Evolutionary conservation across 495 filamentous ascomycete species (phyloP).

Genomic region (Penicillium robsamsonii): DNA sequence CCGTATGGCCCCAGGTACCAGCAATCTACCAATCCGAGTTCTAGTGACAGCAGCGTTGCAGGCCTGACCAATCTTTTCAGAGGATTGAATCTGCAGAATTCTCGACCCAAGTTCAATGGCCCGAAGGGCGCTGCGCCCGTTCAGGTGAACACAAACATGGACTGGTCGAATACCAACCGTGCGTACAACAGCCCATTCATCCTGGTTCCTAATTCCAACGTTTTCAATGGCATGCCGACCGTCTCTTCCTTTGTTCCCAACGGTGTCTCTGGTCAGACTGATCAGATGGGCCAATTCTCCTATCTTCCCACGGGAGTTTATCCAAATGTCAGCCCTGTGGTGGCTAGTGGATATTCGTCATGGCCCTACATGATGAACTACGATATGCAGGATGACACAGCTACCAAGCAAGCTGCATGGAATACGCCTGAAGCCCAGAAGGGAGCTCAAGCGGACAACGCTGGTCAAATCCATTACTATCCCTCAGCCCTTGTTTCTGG

Average conservation of each 20-base stretch:
- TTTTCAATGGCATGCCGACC: conserved; percentile 28
- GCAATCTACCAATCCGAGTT: conserved; percentile 8
- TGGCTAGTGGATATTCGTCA: conserved; percentile 23
- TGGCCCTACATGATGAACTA: conserved; percentile 35
- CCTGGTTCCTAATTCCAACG: conserved; percentile 28
- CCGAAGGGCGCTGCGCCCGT: conserved; percentile 25
- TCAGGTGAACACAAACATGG: conserved; percentile 29
- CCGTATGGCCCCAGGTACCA: conserved; percentile 29
- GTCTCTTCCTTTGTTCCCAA: conserved; percentile 25
- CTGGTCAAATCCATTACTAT: conserved; percentile 25
- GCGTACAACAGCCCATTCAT: conserved; percentile 33
- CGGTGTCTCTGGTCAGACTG: conserved; percentile 22
- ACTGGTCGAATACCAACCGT: conserved; percentile 28
- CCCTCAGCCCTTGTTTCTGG: conserved; percentile 12
- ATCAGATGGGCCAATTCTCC: conserved; percentile 32
- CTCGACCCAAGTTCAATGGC: conserved; percentile 27
- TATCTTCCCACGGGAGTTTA: conserved; percentile 31
- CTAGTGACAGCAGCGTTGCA: conserved; percentile 18
- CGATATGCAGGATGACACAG: conserved; percentile 17
- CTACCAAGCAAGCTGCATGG: conserved; percentile 20
- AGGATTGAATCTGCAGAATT: conserved; percentile 26
- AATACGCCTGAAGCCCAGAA: conserved; percentile 28
- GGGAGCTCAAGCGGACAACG: conserved; percentile 15
- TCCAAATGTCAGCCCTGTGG: conserved; percentile 24
- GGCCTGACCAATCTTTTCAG: conserved; percentile 24